Base-by-base conservation (phyloP, 2,329 filamentous ascomycete genomes). In the Keithomyces neogunnii region DNA sequence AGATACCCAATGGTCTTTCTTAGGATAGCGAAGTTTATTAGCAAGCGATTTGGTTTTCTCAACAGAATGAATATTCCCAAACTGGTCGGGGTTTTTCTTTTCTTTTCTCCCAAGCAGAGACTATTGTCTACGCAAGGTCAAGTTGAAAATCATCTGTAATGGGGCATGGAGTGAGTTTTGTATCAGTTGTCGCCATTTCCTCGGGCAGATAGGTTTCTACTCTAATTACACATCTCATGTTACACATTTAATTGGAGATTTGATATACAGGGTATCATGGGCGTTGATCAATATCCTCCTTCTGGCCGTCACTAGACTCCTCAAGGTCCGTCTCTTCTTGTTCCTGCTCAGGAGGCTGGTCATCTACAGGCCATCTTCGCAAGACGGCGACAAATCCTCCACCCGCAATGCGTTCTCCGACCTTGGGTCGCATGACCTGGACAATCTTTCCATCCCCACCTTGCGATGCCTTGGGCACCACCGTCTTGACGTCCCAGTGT, bases 401-500 rank as follows among this genome's bases (percentile, higher is more conserved):
- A 0, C 70, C 70, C 0, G 62, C 66, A 30, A 73, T 55, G 36
- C 66, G 62, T 33, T 69, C 66, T 3, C 69, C 69, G 4, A 73
- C 70, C 56, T 66, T 70, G 31, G 70, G 70, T 39, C 71, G 62
- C 63, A 73, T 71, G 8, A 73, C 63, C 46, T 70, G 65, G 3
- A 69, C 69, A 33, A 59, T 53, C 33, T 60, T 56, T 2, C 53
- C 52, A 6, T 60, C 52, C 5, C 52, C 56, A 2, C 53, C 60
- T 32, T 53, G 40, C 8, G 54, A 54, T 32, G 51, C 54, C 55
- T 56, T 66, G 4, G 66, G 63, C 45, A 61, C 55, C 2, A 73
- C 76, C 47, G 71, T 70, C 57, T 79, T 74, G 19, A 87, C 73
- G 62, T 85, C 82, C 84, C 84, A 87, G 55, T 80, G 73, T 55